Conservation (phyloP, 192 early-diverging fungal species). For the Lobosporangium transversale region DNA sequence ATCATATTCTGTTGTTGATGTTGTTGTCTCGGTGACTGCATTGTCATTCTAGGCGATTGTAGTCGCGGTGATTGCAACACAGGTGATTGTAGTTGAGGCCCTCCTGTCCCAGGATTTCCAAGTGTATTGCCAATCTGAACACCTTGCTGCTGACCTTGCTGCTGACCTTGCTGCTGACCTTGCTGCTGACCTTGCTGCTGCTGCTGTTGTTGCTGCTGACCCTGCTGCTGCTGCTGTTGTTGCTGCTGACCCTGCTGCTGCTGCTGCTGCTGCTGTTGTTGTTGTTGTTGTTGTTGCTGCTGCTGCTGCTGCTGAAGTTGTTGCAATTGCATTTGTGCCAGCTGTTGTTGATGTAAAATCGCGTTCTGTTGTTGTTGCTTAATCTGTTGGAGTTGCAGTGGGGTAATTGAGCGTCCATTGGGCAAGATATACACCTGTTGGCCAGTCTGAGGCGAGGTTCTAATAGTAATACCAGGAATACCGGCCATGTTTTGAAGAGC, state of each 20-base stretch:
- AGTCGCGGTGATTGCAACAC: constrained; percentile 32
- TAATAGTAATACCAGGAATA: constrained; percentile 6
- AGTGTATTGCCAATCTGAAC: constrained; percentile 7
- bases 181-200: constrained; percentile 20
- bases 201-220: constrained; percentile 20
- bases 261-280: constrained; percentile 8
- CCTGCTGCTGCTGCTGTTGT: too few species aligned
- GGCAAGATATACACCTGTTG: constrained; percentile 41
- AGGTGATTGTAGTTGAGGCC: constrained; percentile 32
- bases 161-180: constrained; percentile 11
- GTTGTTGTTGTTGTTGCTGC: constrained; percentile 7
- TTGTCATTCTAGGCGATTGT: constrained; percentile 39
- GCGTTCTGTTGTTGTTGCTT: constrained; percentile 15
- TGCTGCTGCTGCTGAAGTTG: constrained; percentile 1
- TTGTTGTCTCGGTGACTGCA: constrained; percentile 37
- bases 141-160: constrained; percentile 9
- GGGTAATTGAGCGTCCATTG: constrained; percentile 18
- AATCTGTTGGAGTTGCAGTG: constrained; percentile 30
- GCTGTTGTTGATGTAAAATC: constrained; percentile 6
- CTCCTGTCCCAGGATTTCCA: constrained; percentile 9
- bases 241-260: not conserved
- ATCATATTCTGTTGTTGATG: constrained; percentile 12
- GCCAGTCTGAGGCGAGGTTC: constrained; percentile 21
- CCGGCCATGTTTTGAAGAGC: constrained; percentile 18
- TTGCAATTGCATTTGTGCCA: constrained; percentile 6